Evolutionary conservation across 331 rosid species (phyloP), one percentile per base, ranked within the genome.

Genomic region (Arachis monticola): DNA sequence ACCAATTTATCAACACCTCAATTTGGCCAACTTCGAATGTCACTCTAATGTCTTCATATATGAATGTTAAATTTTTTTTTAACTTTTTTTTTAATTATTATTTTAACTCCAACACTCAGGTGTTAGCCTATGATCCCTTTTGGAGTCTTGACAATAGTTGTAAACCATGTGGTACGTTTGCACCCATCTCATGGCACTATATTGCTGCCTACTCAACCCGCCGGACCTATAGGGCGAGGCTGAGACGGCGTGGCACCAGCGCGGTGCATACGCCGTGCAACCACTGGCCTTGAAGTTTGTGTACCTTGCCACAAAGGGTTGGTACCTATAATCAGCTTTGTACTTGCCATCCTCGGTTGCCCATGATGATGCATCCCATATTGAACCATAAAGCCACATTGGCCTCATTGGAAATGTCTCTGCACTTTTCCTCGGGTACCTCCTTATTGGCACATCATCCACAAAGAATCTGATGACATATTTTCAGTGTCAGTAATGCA

Each of bases 281-380:
- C 99, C 99, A 6, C 87, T 63, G 2, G 96, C 96, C 78, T 87
- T 90, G 83, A 94, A 94, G 22, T 94, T 88, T 44, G 78, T 80
- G 73, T 87, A 94, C 73, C 67, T 72, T 10, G 97, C 99, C 9
- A 90, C 88, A 81, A 94, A 94, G 50, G 99, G 99, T 80, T 94
- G 97, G 64, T 90, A 94, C 60, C 52, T 92, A 44, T 94, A 94
- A 81, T 94, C 96, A n/a, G 96, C 99, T 84, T 87, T 94, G 89
- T 94, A 94, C 75, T 90, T 94, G 5, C 99, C 99, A 86, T 92
- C 96, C 73, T 94, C 99, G 2, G 99, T 94, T 11, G 99, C 99
- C 99, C 99, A 94, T 11, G 99, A 90, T 62, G 99, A 94, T 5
- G 99, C 99, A 79, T 94, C 99, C 99, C 99, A 94, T 71, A 94